A percentile compares a stretch with the other conserved stretches of the same genome.
Conservation (phyloP, 139 green algal genomes). For the Chlorella sp. region DNA sequence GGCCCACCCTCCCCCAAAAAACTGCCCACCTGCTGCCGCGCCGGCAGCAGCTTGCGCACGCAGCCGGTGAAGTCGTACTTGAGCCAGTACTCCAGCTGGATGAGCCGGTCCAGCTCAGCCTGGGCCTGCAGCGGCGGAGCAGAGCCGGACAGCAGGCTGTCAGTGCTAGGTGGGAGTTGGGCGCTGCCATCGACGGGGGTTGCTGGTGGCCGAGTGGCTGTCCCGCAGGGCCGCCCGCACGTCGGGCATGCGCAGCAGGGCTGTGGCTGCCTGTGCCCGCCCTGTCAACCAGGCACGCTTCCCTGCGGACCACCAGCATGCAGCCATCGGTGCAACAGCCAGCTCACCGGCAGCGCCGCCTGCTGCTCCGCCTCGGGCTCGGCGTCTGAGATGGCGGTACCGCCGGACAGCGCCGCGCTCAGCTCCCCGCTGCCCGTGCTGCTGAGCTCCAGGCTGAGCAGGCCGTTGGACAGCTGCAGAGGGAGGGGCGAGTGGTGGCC, state of each 20-base stretch:
- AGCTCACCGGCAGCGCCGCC: too few relatives aligned
- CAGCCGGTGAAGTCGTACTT: slow-evolving; percentile 27
- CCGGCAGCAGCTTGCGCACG: slow-evolving; percentile 35
- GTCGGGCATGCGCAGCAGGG: too few relatives aligned
- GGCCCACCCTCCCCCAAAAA: too few relatives aligned
- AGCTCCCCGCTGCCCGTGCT: slow-evolving; percentile 6
- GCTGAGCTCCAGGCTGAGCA: slow-evolving; percentile 17
- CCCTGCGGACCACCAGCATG: too few relatives aligned
- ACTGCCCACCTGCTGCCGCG: slow-evolving; percentile 20
- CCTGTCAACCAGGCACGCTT: too few relatives aligned
- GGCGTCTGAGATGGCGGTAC: neutral
- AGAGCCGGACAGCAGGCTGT: neutral
- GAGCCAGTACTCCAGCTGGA: slow-evolving; percentile 30
- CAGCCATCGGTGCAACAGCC: too few relatives aligned
- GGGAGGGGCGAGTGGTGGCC: neutral
- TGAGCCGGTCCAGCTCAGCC: slow-evolving; percentile 21
- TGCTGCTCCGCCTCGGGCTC: neutral
- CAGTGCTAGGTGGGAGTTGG: too few relatives aligned
- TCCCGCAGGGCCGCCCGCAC: too few relatives aligned
- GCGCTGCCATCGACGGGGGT: too few relatives aligned
- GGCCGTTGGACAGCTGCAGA: slow-evolving; percentile 3
- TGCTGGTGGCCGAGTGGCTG: too few relatives aligned
- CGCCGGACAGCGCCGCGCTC: neutral
- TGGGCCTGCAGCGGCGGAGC: slow-evolving; percentile 9
- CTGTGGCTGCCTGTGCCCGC: too few relatives aligned